phyloP scores from a whole-genome alignment of 1,284 basidiomycete genomes.

The Ceratorhiza oryzae-sativae region DNA sequence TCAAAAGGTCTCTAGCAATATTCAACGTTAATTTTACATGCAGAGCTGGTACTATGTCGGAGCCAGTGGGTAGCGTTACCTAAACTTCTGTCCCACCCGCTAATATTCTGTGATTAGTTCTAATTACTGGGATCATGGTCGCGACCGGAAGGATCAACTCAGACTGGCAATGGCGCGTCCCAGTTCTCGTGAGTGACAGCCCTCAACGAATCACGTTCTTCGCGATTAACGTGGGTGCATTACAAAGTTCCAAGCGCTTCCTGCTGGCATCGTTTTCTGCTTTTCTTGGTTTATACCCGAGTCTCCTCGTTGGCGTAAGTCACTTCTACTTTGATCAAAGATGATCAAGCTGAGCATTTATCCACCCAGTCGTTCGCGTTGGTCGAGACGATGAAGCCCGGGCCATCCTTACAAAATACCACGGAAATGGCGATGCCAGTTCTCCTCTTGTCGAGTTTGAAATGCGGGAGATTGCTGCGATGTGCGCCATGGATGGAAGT shows the following conservation, averaged over 20 bases:
- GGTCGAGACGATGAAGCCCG: slow-evolving; percentile 40
- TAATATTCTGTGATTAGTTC: slow-evolving; percentile 48
- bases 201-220: background rate
- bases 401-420: slow-evolving; percentile 42
- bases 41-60: slow-evolving; percentile 31
- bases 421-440: slow-evolving; percentile 45
- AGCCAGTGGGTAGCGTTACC: slow-evolving; percentile 23
- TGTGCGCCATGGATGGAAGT: slow-evolving; percentile 45
- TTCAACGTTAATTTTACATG: background rate
- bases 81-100: slow-evolving; percentile 35
- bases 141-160: slow-evolving; percentile 45
- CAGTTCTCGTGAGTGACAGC: slow-evolving; percentile 43
- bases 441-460: slow-evolving; percentile 48
- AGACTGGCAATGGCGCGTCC: slow-evolving; percentile 46
- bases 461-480: slow-evolving; percentile 47
- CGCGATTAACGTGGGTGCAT: background rate
- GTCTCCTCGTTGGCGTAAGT: slow-evolving; percentile 48
- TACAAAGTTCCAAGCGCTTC: slow-evolving; percentile 26
- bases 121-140: slow-evolving; percentile 48
- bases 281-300: slow-evolving; percentile 48
- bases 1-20: background rate
- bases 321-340: background rate
- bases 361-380: slow-evolving; percentile 1
- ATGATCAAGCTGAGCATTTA: background rate
- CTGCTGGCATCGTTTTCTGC: slow-evolving; percentile 43